Conservation (phyloP, 2,329 filamentous ascomycete genomes). For the Alternaria tenuissima region DNA sequence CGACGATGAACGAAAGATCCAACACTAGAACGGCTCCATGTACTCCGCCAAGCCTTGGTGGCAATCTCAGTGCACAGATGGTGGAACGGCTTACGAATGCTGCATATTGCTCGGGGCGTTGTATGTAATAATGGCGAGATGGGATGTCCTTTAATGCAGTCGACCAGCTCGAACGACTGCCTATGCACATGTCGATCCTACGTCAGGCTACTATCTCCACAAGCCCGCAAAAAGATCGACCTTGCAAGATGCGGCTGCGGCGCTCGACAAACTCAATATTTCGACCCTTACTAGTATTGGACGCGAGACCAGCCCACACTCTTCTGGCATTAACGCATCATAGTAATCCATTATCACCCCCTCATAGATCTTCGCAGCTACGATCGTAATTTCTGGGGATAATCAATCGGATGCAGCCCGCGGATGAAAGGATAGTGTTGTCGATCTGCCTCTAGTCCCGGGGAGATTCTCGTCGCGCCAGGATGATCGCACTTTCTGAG, state of each 20-base stretch:
- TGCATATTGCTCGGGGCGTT: neutral
- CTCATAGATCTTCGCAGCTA: conserved; percentile 8
- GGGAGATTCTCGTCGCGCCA: conserved; percentile 4
- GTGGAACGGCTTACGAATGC: conserved; percentile 18
- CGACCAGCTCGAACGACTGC: neutral
- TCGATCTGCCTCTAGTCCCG: conserved; percentile 13
- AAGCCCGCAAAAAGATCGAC: neutral
- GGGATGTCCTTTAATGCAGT: conserved; percentile 4
- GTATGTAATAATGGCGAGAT: neutral
- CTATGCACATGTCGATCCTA: conserved; percentile 1
- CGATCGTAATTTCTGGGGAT: conserved; percentile 2
- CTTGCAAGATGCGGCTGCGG: neutral
- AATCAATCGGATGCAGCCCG: conserved; percentile 1
- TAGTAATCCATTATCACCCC: neutral
- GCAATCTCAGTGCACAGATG: conserved; percentile 7
- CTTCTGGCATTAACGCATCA: neutral
- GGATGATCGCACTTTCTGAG: conserved; percentile 9
- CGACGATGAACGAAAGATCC: neutral
- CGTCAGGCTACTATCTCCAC: conserved; percentile 2
- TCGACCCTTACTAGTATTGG: neutral
- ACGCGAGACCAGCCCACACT: neutral
- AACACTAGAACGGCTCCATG: neutral
- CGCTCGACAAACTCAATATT: neutral
- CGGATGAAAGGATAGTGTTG: conserved; percentile 9
- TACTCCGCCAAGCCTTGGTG: conserved; percentile 14